Conservation (phyloP, 768 basidiomycete species). For the Lactarius evosmus region DNA sequence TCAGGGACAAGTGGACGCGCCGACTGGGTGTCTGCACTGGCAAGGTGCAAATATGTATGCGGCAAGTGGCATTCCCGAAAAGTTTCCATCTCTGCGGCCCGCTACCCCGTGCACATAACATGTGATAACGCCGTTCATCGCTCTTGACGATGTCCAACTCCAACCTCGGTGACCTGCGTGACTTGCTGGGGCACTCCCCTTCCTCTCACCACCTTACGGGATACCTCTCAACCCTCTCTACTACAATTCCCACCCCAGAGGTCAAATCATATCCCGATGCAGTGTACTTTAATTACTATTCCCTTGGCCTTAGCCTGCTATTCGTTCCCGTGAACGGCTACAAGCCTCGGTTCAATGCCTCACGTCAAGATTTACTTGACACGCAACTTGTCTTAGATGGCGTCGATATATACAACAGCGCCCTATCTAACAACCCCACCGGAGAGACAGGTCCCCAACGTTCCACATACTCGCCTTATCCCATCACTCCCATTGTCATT, state of each 20-base stretch:
- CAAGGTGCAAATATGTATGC: not conserved
- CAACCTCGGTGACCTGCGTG: conserved; percentile 25
- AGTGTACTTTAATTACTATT: conserved; percentile 82
- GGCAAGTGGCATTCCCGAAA: not conserved
- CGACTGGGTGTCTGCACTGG: no score
- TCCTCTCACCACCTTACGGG: conserved; percentile 43
- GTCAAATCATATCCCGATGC: conserved; percentile 79
- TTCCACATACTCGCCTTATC: conserved; percentile 55
- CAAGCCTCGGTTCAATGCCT: conserved; percentile 48
- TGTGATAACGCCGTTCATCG: conserved; percentile 5
- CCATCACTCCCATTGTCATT: conserved; percentile 51
- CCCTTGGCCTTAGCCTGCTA: conserved; percentile 77
- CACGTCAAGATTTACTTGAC: conserved; percentile 47
- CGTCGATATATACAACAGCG: conserved; percentile 79
- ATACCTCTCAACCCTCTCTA: conserved; percentile 40
- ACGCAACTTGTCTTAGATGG: conserved; percentile 58
- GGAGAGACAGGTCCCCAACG: conserved; percentile 38
- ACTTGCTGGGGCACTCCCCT: conserved; percentile 53
- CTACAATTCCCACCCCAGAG: conserved; percentile 44
- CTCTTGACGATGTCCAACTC: not conserved
- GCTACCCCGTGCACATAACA: not conserved
- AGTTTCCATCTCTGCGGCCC: no score
- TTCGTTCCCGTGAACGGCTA: conserved; percentile 67
- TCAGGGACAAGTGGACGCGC: not conserved
- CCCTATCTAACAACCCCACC: conserved; percentile 33